A percentile compares a stretch with the other conserved stretches of the same genome.
phyloP scores from a whole-genome alignment of 2,329 filamentous ascomycete genomes.

The Phyllosticta citriasiana region DNA sequence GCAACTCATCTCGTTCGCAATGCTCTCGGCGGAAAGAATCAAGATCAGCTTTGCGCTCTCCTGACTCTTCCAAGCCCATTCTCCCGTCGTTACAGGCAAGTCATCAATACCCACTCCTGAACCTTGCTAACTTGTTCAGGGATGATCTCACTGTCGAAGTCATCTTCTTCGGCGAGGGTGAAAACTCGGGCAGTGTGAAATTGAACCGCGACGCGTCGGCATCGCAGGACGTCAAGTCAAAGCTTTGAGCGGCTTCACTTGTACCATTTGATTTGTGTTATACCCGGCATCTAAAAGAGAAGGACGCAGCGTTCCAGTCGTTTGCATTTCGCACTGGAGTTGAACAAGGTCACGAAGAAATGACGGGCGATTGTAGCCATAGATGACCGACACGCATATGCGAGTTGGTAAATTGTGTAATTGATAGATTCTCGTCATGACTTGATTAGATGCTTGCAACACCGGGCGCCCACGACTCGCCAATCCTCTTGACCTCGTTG shows the following conservation, averaged over 20 bases:
- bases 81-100: constrained; percentile 78
- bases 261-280: background rate
- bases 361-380: background rate
- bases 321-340: background rate
- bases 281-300: constrained; percentile 5
- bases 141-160: constrained; percentile 97
- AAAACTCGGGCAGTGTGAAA: constrained; percentile 66
- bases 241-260: background rate
- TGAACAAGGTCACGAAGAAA: background rate
- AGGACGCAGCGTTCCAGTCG: background rate
- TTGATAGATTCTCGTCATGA: background rate
- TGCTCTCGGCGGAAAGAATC: constrained; percentile 83
- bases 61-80: constrained; percentile 87
- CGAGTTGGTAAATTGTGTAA: background rate
- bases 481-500: constrained; percentile 75
- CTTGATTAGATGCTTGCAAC: constrained; percentile 45
- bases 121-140: constrained; percentile 35
- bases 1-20: constrained; percentile 94
- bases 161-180: constrained; percentile 87
- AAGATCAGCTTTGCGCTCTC: constrained; percentile 85
- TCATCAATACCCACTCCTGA: background rate
- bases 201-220: constrained; percentile 83
- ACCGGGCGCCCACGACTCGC: constrained; percentile 73
- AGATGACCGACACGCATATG: background rate
- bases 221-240: constrained; percentile 3